Base-by-base conservation (phyloP, 2,329 filamentous ascomycete species). In the Stagonosporopsis chrysanthemi region DNA sequence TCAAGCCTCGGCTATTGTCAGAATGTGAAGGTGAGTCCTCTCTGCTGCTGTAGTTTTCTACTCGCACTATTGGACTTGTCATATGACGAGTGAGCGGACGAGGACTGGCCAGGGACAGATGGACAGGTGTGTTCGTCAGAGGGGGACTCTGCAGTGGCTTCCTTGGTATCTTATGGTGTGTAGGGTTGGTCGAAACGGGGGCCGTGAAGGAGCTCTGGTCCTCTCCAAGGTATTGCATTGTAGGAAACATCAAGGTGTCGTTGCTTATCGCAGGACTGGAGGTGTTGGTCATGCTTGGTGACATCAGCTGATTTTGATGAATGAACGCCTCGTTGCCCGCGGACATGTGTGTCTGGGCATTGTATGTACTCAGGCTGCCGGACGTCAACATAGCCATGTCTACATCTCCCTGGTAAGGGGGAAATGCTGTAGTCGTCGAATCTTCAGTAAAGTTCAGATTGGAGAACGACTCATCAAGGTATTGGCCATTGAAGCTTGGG, bases 101-200 rank as follows among this genome's bases (percentile, higher is more conserved):
- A 19, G 66, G 61, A 28, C 73, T 69, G 11, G 58, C 66, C 31
- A 71, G 52, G n/a, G 63, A 62, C 41, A 56, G 52, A n/a, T 66
- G 68, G 29, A 69, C 66, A 24, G 75, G 72, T 40, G 74, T 77
- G 50, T 74, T 75, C 7, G 75, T 77, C 52, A 76, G 57, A 24
- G 75, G 70, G n/a, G 75, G 75, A 51, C 75, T 77, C 49, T 75
- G 74, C 22, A 70, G 68, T 45, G 75, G 74, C 52, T 71, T 74
- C 31, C 60, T 68, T 6, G 72, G 73, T 24, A 70, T 74, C 5
- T 66, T 68, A 15, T 72, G 66, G 19, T 63, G 59, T 24, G 58
- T 41, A 15, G 66, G 65, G 8, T 52, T 45, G n/a, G 58, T 35
- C 22, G 66, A 66, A 15, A 45, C 65, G 19, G 74, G 70, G n/a